Base-by-base conservation (phyloP, 306 rosid species). In the Oemleria cerasiformis region DNA sequence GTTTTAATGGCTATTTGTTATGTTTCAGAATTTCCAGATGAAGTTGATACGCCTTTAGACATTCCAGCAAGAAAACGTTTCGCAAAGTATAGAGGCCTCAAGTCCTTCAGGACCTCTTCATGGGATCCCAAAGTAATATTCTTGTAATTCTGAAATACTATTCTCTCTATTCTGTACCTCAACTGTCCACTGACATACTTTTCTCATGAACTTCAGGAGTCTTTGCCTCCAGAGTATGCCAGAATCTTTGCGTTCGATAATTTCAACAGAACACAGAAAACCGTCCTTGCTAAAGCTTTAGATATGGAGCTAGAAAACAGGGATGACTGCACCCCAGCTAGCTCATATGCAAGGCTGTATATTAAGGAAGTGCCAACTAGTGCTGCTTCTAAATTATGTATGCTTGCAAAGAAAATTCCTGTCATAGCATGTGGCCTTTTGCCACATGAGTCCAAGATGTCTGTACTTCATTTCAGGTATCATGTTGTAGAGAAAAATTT, bases 401-500 rank as follows among this genome's bases (percentile, higher is more conserved):
- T 8, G 53, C 72, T 64, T 44, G 78, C 79, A 17, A 78, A 71
- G 65, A 61, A 77, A 60, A 75, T 57, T 75, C 99, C 97, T 2
- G 74, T 94, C 43, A 80, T 82, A 74, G 86, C 88, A 48, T 89
- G 97, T 80, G 99, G 99, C 80, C 95, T 94, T 71, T 71, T 94
- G 84, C 90, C 84, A 84, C 96, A 94, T 10, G 99, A 94, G 79
- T 94, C 97, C 65, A 91, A 94, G 88, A 75, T 94, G 85, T 94
- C 99, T 68, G 91, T 94, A 64, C 96, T 91, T 63, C 97, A 94
- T 86, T 94, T 94, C 84, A 85, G 97, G 99, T 91, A 80, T 17
- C 61, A 68, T 55, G 50, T 68, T 17, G 70, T 70, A 41, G 41
- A 34, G 44, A 21, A 23, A 20, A 77, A 8, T 71, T 71, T 75